phyloP scores from a whole-genome alignment of 2,329 filamentous ascomycete species.

The Podosphaera xanthii region DNA sequence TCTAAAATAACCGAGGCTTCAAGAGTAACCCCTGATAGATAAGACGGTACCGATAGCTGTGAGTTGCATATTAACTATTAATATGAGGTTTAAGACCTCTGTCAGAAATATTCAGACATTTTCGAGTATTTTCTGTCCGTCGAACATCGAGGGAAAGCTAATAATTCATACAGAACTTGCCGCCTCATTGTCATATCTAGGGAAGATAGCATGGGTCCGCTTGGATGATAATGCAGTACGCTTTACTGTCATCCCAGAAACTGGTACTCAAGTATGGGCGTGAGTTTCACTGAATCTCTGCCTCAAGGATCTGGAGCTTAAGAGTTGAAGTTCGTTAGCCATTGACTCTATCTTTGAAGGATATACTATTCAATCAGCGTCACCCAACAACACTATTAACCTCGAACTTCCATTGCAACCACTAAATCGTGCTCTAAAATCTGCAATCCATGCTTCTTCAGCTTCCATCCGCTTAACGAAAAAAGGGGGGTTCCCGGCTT shows the following conservation, averaged over 20 bases:
- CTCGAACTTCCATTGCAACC: conserved; percentile 79
- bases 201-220: conserved; percentile 25
- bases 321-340: conserved; percentile 24
- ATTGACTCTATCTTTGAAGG: conserved; percentile 72
- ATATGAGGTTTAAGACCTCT: conserved; percentile 43
- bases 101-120: conserved; percentile 44
- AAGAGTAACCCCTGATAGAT: no score
- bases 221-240: conserved; percentile 71
- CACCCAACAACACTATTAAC: conserved; percentile 73
- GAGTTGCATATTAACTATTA: conserved; percentile 8
- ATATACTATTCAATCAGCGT: conserved; percentile 70
- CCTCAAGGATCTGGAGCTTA: conserved; percentile 7
- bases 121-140: conserved; percentile 23
- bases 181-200: conserved; percentile 36
- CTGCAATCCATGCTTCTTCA: conserved; percentile 57
- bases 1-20: no score
- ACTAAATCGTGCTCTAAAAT: conserved; percentile 77
- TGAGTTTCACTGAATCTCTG: conserved; percentile 23
- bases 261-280: conserved; percentile 92
- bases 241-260: conserved; percentile 88
- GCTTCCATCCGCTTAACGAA: conserved; percentile 81
- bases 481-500: conserved; percentile 64
- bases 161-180: conserved; percentile 26
- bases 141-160: neutral
- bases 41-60: neutral